Evolutionary conservation across 805 yeast genomes (phyloP).

Genomic region (Teunomyces kruisii): DNA sequence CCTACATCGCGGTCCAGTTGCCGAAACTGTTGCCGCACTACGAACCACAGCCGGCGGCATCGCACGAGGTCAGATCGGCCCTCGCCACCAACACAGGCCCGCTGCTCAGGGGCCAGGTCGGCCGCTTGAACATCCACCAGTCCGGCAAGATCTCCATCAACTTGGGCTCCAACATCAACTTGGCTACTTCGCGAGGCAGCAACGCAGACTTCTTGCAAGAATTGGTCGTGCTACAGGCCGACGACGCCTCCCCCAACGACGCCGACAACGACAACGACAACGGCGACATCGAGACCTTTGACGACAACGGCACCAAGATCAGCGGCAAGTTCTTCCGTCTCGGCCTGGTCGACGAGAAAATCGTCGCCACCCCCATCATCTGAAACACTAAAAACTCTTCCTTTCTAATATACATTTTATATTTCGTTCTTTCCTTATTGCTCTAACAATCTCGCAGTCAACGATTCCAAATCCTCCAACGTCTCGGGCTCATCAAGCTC

Average conservation of each 20-base stretch:
- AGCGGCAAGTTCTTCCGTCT: constrained; percentile 38
- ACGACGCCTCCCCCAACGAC: constrained; percentile 17
- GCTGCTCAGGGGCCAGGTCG: constrained; percentile 56
- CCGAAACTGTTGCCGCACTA: constrained; percentile 48
- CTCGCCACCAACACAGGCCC: constrained; percentile 3
- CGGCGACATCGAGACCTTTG: constrained; percentile 27
- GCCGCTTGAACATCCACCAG: constrained; percentile 71
- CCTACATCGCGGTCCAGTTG: constrained; percentile 47
- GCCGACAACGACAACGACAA: no score
- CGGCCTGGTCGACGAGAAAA: constrained; percentile 56
- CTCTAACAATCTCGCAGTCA: constrained; percentile 55
- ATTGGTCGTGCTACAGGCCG: constrained; percentile 43
- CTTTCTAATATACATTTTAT: constrained; percentile 3
- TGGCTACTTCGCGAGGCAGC: constrained; percentile 70
- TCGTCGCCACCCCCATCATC: constrained; percentile 55
- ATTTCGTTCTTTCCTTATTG: constrained; percentile 1
- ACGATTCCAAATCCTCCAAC: constrained; percentile 89
- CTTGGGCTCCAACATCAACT: constrained; percentile 64
- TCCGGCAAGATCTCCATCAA: constrained; percentile 80
- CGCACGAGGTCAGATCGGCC: constrained; percentile 2
- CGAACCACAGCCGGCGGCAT: constrained; percentile 6
- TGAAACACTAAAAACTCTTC: neutral
- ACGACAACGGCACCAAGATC: constrained; percentile 19
- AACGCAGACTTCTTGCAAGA: constrained; percentile 72
- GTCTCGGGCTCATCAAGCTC: constrained; percentile 89